Percentiles rank a stretch among this genome's conserved stretches.
phyloP scores from a whole-genome alignment of 2,329 filamentous ascomycete species.

The Berkeleyomyces rouxiae region DNA sequence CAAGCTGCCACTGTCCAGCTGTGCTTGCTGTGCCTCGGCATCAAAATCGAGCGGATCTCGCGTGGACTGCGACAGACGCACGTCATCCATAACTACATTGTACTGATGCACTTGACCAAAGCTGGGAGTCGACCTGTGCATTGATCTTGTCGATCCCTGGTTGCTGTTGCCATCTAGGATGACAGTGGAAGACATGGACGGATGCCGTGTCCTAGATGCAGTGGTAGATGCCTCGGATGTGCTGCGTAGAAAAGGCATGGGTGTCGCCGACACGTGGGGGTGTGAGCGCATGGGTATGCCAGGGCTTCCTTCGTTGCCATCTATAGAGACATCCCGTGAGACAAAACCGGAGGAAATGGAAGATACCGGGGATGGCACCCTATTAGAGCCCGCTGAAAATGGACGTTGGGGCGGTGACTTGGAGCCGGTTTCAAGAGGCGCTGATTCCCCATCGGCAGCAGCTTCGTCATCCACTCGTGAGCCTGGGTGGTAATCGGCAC shows the following conservation, averaged over 20 bases:
- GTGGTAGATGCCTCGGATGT: conserved; percentile 10
- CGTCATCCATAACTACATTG: conserved; percentile 23
- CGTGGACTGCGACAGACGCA: conserved; percentile 1
- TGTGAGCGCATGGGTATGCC: conserved; percentile 15
- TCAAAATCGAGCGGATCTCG: conserved; percentile 1
- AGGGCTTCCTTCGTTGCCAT: conserved; percentile 14
- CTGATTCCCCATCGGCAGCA: conserved; percentile 2
- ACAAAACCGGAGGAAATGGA: not conserved
- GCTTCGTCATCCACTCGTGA: conserved; percentile 15
- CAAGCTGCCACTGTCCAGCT: conserved; percentile 1
- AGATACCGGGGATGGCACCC: not conserved
- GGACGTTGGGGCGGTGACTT: not conserved
- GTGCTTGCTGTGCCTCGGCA: conserved; percentile 8
- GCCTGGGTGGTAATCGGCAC: conserved; percentile 22
- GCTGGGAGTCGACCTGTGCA: conserved; percentile 33
- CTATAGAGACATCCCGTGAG: conserved; percentile 10
- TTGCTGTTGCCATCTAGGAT: conserved; percentile 29
- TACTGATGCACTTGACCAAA: conserved; percentile 42
- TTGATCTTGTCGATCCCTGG: conserved; percentile 22
- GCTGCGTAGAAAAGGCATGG: conserved; percentile 40
- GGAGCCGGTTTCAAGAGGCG: conserved; percentile 3
- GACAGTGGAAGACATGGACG: conserved; percentile 33
- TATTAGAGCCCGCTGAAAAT: conserved; percentile 6
- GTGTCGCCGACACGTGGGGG: conserved; percentile 21
- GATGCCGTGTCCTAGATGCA: conserved; percentile 34